Conservation (phyloP, 495 filamentous ascomycete species). For the Daldinia vernicosa region DNA sequence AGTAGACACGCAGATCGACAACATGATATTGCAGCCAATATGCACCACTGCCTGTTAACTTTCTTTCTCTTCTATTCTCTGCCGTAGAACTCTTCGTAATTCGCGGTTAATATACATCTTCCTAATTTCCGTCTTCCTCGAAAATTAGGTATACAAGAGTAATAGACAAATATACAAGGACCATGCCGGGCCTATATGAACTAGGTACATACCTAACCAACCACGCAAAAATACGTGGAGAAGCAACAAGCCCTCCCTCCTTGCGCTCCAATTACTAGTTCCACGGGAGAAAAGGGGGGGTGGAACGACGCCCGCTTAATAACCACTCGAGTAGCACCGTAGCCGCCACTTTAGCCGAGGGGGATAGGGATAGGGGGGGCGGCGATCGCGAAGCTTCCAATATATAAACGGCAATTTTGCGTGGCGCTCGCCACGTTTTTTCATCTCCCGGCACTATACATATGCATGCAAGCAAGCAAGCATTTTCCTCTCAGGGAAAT, state of each 20-base stretch:
- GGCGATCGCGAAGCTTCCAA: constrained; percentile 27
- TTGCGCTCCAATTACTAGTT: constrained; percentile 23
- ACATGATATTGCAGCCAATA: not conserved
- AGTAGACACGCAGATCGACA: not conserved
- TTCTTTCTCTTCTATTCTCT: not conserved
- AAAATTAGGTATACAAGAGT: not conserved
- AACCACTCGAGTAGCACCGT: constrained; percentile 13
- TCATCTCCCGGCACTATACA: constrained; percentile 10
- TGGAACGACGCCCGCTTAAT: constrained; percentile 10
- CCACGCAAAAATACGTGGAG: not conserved
- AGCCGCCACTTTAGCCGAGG: constrained; percentile 22
- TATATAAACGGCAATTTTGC: constrained; percentile 35
- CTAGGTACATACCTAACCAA: no score
- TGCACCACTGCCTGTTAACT: not conserved
- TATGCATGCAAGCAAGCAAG: no score
- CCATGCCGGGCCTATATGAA: not conserved
- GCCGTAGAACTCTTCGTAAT: not conserved
- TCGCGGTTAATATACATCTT: not conserved
- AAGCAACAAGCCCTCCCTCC: not conserved
- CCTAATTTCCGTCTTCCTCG: not conserved
- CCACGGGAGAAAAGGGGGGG: constrained; percentile 20
- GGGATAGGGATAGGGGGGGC: not conserved
- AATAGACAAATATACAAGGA: not conserved
- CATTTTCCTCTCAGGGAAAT: constrained; percentile 22
- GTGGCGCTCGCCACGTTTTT: constrained; percentile 14